Evolutionary conservation across 2,329 filamentous ascomycete species (phyloP).

Genomic region (Teratosphaeria zuluensis): DNA sequence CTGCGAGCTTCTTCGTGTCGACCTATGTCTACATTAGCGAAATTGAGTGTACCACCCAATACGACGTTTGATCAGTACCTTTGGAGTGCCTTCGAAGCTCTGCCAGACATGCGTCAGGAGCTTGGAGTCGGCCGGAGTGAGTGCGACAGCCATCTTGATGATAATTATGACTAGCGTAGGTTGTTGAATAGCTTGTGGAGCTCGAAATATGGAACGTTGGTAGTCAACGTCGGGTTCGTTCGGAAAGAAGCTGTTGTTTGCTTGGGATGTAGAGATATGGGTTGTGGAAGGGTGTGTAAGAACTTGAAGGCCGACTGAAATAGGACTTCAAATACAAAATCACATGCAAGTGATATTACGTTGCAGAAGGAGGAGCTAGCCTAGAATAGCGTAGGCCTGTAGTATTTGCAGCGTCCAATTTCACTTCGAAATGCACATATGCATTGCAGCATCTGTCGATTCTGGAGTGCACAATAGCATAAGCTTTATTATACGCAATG

Average conservation of each 20-base stretch:
- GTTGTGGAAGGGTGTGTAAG: background rate
- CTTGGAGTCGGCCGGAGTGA: conserved; percentile 4
- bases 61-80: background rate
- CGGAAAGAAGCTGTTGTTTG: background rate
- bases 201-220: background rate
- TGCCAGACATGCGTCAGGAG: conserved; percentile 22
- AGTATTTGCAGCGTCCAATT: background rate
- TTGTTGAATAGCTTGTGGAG: background rate
- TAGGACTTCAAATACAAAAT: background rate
- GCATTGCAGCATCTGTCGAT: background rate
- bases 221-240: background rate
- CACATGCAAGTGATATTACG: background rate
- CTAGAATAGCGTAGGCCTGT: background rate
- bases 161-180: background rate
- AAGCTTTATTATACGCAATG: background rate
- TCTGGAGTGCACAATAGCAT: background rate
- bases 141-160: background rate
- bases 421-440: background rate
- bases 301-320: background rate
- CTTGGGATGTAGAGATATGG: background rate
- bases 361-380: background rate
- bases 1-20: conserved; percentile 10
- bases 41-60: background rate
- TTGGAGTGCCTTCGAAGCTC: conserved; percentile 24
- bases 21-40: conserved; percentile 1